A percentile compares a stretch with the other conserved stretches of the same genome.
Evolutionary conservation across 148 eudicot species (phyloP).

Genomic region (Euryodendron excelsum): DNA sequence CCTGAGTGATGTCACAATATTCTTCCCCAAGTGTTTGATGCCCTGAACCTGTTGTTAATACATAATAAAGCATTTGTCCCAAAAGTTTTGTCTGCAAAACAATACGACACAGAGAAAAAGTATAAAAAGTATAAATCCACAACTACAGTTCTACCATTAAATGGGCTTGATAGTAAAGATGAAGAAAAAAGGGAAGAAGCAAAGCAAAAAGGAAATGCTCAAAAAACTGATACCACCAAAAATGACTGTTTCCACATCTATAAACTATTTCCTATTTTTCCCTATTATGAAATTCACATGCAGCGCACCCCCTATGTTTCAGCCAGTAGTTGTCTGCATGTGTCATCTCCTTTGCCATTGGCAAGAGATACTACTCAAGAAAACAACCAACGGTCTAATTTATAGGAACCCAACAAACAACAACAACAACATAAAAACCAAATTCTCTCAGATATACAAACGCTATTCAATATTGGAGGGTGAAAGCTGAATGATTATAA

Average conservation of each 20-base stretch:
- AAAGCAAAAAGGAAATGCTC: not conserved
- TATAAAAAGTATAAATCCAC: not conserved
- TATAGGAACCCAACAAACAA: not conserved
- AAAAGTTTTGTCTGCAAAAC: slow-evolving; percentile 76
- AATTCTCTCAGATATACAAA: not conserved
- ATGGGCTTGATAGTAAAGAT: not conserved
- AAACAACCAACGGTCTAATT: not conserved
- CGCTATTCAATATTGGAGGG: not conserved
- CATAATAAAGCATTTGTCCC: slow-evolving; percentile 94
- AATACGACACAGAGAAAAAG: not conserved
- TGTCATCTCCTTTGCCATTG: not conserved
- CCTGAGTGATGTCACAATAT: slow-evolving; percentile 97
- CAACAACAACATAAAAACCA: not conserved
- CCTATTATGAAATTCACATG: not conserved
- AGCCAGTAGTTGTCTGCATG: not conserved
- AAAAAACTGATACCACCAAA: no score
- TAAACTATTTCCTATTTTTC: not conserved
- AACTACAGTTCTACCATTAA: not conserved
- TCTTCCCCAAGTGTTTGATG: slow-evolving; percentile 98
- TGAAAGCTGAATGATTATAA: no score
- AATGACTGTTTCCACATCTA: no score
- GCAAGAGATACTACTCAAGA: not conserved
- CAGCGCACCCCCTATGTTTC: not conserved
- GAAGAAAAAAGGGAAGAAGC: not conserved
- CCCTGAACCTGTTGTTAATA: slow-evolving; percentile 94